Evolutionary conservation across 2,329 filamentous ascomycete genomes (phyloP), one percentile per base, ranked within the genome.

Genomic region (Alternaria sp.): DNA sequence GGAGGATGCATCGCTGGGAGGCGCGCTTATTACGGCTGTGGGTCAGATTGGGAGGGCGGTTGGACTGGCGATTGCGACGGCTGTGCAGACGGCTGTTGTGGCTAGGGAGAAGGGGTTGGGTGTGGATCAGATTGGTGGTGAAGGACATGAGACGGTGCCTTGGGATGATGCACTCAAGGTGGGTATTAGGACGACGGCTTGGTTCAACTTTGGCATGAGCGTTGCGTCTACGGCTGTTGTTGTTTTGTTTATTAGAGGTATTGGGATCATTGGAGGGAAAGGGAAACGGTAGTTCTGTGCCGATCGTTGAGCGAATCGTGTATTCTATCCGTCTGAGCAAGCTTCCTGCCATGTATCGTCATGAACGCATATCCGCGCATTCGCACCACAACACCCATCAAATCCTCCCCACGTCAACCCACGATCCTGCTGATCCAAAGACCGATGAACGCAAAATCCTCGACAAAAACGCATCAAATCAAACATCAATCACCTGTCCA

Each of bases 1-100:
- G 1, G 86, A 88, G 54, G 89, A 92, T 65, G 90, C 92, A 71
- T 88, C 89, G 2, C 77, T 92, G 0, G 90, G 89, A 0, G 90
- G 89, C 1, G 90, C 89, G 0, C 83, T 91, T 9, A 87, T 92
- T 73, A 91, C 91, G 62, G 85, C 89, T 0, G 85, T 89, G 12
- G 87, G 87, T 0, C 89, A 91, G 71, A 81, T 91, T 30, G 90
- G 90, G 0, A 82, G 90, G 7, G 86, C 89, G 0, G 84, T 92
- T n/a, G 86, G 88, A 2, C 80, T 92, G 1, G 90, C 89, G 1
- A 82, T 92, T 30, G 86, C 85, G 3, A 91, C 89, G 0, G 88
- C 88, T 0, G 81, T 91, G 2, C 89, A 92, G 74, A 88, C 88
- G 0, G 85, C 87, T 0, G 85, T 90, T 32, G 70, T 72, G 43